Conservation (phyloP, 441 rosid species). For the Populus trichocarpa region DNA sequence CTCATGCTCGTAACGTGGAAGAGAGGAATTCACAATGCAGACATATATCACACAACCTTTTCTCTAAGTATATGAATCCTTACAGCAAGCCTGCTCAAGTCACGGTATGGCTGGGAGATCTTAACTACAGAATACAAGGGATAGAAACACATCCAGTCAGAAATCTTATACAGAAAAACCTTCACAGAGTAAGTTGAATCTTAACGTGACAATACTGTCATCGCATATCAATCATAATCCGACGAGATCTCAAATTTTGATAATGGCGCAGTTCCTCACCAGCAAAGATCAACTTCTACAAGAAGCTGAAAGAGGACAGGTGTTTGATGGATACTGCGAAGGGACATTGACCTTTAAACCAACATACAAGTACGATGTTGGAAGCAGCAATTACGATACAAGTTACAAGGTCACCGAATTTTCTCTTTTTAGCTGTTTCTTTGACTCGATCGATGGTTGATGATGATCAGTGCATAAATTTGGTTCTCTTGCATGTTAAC, state of each 20-base stretch:
- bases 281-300: conserved; percentile 65
- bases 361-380: conserved; percentile 54
- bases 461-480: background rate
- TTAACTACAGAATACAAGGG: conserved; percentile 60
- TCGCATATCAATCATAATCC: no score
- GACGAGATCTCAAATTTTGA: background rate
- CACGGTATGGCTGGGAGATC: conserved; percentile 74
- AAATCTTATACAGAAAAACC: conserved; percentile 47
- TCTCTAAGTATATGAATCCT: conserved; percentile 39
- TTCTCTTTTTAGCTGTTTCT: background rate
- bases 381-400: conserved; percentile 65
- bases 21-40: conserved; percentile 51
- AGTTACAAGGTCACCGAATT: conserved; percentile 40
- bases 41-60: conserved; percentile 48
- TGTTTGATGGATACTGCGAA: conserved; percentile 59
- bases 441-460: background rate
- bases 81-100: conserved; percentile 40
- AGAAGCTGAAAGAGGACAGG: conserved; percentile 67
- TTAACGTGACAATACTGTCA: no score
- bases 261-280: conserved; percentile 40
- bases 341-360: conserved; percentile 71
- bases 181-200: conserved; percentile 37
- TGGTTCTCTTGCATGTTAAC: background rate
- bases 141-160: conserved; percentile 47
- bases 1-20: conserved; percentile 63